Base-by-base conservation (phyloP, 306 rosid genomes). In the Cucumis cinereus region DNA sequence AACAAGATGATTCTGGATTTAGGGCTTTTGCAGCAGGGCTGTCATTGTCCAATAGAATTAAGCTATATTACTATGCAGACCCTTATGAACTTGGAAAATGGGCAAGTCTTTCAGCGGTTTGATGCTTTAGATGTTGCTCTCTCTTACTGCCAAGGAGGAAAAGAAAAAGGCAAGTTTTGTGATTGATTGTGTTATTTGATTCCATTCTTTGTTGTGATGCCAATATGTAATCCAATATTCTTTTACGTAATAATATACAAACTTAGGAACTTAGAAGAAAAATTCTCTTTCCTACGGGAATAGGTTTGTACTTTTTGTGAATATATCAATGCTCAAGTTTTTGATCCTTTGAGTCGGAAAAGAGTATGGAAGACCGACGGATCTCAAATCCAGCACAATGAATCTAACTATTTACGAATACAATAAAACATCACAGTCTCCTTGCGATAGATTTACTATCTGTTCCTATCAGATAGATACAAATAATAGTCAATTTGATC, bases 51-150 rank as follows among this genome's bases (percentile, higher is more conserved):
- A 95, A 90, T 78, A 89, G 90, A 86, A 77, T 93, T 41, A 93
- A 90, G 81, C 60, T 88, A 82, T 90, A 85, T 79, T 89, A 93
- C 85, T 86, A 81, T 87, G 97, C 88, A 4, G 97, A 93, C 82
- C 95, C 98, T 6, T 90, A 89, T 47, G 98, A 93, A 49, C 90
- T 90, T 69, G 98, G 98, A 67, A 90, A 90, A 85, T 93, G 99
- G 99, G 99, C 98, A 53, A 89, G 92, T 83, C 96, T 95, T 73
- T 82, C 90, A 3, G 98, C 96, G 49, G 80, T 95, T 81, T 95
- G 87, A 62, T 62, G 66, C 67, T 43, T 43, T 41, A 2, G 40
- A 59, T 47, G 50, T 60, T 50, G 40, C 47, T 10, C 26, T 74
- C 49, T 10, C 26, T 74, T 74, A 74, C 9, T 55, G 60, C 35